Conservation (phyloP, 345 rosid genomes). For the Nephelium lappaceum region DNA sequence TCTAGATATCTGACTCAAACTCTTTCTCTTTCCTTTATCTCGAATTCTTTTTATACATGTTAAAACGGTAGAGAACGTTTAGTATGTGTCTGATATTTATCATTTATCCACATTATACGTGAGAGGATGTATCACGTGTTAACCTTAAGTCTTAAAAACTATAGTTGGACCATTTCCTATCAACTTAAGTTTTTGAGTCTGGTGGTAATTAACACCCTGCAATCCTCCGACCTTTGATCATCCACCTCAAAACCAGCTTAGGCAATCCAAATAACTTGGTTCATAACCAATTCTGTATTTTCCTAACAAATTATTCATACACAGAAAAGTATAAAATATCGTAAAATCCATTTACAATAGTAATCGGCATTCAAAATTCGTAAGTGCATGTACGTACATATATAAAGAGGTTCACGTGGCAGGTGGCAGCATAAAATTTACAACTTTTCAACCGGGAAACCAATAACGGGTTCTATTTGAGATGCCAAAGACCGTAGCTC, state of each 20-base stretch:
- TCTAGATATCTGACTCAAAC: too few relatives aligned
- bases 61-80: too few relatives aligned
- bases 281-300: neutral
- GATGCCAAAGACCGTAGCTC: slow-evolving; percentile 85
- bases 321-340: neutral
- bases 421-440: slow-evolving; percentile 18
- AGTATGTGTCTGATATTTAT: too few relatives aligned
- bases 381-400: neutral
- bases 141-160: too few relatives aligned
- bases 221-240: neutral
- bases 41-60: too few relatives aligned
- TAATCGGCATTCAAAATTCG: neutral
- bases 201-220: neutral
- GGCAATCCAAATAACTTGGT: neutral
- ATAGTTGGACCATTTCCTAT: too few relatives aligned
- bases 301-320: neutral
- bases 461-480: slow-evolving; percentile 51
- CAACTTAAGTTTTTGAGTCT: too few relatives aligned
- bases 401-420: neutral
- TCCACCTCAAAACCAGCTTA: neutral
- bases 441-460: slow-evolving; percentile 80
- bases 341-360: neutral
- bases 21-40: too few relatives aligned
- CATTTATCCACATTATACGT: too few relatives aligned
- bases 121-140: too few relatives aligned